Conservation (phyloP, 352 stramenopile species). For the Phytophthora syringae region DNA sequence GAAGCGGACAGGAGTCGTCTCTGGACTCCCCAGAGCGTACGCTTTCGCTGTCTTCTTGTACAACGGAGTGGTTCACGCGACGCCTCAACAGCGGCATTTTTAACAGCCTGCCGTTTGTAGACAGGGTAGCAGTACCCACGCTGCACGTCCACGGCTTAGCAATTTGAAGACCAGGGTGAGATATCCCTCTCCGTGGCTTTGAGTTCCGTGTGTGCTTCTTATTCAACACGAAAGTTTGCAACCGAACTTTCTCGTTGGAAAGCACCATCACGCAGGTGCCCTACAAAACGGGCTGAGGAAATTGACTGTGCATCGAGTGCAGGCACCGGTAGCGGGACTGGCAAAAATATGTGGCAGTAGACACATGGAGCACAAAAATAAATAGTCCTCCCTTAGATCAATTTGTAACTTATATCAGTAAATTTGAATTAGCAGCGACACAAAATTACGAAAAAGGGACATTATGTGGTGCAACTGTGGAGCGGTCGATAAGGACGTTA, state of each 20-base stretch:
- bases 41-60: conserved; percentile 9
- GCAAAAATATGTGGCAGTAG: no score
- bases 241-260: not conserved
- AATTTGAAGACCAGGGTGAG: not conserved
- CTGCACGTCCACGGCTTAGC: not conserved
- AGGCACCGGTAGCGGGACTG: no score
- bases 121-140: not conserved
- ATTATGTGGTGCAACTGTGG: no score
- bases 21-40: not conserved
- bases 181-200: not conserved
- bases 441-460: no score
- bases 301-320: no score
- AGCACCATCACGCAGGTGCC: not conserved
- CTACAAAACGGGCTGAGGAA: no score
- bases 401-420: no score
- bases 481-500: no score
- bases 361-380: no score
- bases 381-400: no score
- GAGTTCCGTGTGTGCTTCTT: conserved; percentile 27
- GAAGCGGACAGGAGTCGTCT: conserved; percentile 30
- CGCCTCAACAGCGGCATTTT: conserved; percentile 22
- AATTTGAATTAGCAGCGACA: no score
- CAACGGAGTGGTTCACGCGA: not conserved
- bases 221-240: conserved; percentile 9
- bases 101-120: not conserved